Percentiles rank a stretch among this genome's conserved stretches.
These are phyloP conservation scores for Arachis monticola DNA, from an alignment of 331 rosid species.

Conservation along the genomic window DNA sequence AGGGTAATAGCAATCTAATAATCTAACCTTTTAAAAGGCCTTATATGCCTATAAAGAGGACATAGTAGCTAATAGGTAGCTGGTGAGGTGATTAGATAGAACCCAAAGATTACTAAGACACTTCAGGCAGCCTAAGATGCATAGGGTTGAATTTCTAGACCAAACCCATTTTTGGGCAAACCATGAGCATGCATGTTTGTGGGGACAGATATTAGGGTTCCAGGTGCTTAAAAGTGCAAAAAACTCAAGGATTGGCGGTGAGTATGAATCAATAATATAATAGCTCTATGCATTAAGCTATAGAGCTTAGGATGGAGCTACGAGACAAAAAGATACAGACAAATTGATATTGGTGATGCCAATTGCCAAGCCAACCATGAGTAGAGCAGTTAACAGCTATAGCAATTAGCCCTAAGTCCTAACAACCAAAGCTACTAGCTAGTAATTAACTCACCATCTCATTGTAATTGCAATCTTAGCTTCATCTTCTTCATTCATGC, in stretches of 20 bases:
- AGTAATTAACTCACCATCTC: background rate
- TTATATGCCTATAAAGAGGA: constrained; percentile 3
- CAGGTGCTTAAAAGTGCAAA: constrained; percentile 45
- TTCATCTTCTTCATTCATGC: no score
- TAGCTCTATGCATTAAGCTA: constrained; percentile 19
- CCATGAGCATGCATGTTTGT: constrained; percentile 42
- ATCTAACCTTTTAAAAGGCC: constrained; percentile 11
- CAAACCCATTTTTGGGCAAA: constrained; percentile 47
- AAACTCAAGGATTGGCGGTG: constrained; percentile 10
- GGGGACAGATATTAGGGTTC: constrained; percentile 44
- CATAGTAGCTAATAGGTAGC: constrained; percentile 25
- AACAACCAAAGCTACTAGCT: no score
- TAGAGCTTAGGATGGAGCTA: constrained; percentile 22
- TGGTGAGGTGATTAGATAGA: constrained; percentile 52
- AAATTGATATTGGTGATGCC: constrained; percentile 32
- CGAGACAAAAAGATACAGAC: constrained; percentile 40
- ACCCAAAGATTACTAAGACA: constrained; percentile 48
- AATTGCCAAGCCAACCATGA: constrained; percentile 21
- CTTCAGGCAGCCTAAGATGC: constrained; percentile 46
- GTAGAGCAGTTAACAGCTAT: constrained; percentile 31
- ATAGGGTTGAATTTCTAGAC: constrained; percentile 40
- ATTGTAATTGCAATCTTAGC: background rate
- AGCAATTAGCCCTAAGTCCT: constrained; percentile 7
- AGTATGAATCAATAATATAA: background rate
- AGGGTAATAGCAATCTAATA: constrained; percentile 1